Percentiles rank a stretch among this genome's conserved stretches.
phyloP scores from a whole-genome alignment of 768 basidiomycete species.

The Suillus lakei region DNA sequence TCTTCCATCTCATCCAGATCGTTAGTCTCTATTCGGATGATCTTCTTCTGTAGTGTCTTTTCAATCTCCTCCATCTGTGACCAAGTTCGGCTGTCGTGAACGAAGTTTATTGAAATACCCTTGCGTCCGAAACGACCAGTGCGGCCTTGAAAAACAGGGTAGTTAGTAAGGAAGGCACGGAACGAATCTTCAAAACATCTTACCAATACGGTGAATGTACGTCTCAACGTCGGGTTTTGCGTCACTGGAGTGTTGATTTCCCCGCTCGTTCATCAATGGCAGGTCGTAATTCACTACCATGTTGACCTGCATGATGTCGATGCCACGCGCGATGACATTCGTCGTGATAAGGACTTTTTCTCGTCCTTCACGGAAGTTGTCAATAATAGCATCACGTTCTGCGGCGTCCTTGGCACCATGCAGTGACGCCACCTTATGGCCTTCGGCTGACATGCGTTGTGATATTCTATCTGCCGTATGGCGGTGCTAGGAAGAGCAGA shows the following conservation, averaged over 20 bases:
- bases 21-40: conserved; percentile 84
- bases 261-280: conserved; percentile 80
- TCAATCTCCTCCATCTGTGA: conserved; percentile 90
- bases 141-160: conserved; percentile 64
- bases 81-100: conserved; percentile 89
- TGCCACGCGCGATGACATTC: conserved; percentile 97
- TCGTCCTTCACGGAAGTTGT: conserved; percentile 93
- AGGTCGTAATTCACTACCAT: conserved; percentile 99
- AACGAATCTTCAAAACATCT: conserved; percentile 28
- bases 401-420: conserved; percentile 92
- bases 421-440: conserved; percentile 94
- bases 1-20: conserved; percentile 95
- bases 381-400: conserved; percentile 92
- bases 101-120: conserved; percentile 97
- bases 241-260: conserved; percentile 46
- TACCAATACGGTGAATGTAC: conserved; percentile 97
- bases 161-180: conserved; percentile 3
- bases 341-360: conserved; percentile 99
- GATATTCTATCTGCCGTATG: conserved; percentile 94
- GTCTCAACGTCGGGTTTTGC: conserved; percentile 89
- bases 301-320: conserved; percentile 98
- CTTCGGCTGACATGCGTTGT: conserved; percentile 86
- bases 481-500: conserved; percentile 59
- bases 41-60: conserved; percentile 73
- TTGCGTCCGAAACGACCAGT: conserved; percentile 98